Base-by-base conservation (phyloP, 1,284 basidiomycete genomes). In the Cutaneotrichosporon mucoides region DNA sequence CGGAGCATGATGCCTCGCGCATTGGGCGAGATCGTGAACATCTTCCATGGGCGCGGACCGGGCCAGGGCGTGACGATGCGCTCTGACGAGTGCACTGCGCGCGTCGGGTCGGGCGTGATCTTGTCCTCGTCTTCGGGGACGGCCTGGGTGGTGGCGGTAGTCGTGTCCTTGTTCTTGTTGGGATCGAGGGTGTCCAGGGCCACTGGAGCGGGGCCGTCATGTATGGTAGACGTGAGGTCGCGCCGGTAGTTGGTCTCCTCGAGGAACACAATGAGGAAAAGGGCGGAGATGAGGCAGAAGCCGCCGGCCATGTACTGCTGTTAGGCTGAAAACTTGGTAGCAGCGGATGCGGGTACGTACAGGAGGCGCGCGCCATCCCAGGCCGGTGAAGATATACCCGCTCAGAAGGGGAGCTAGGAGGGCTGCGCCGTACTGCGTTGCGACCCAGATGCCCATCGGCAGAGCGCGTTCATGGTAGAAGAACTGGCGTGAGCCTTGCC, bases 391-490 rank as follows among this genome's bases (percentile, higher is more conserved):
- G n/a, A 70, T 66, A 55, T 64, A 70, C 3, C 69, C 69, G 11
- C 62, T 63, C 9, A 68, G n/a, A 0, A 69, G 46, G 33, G 68
- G 66, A 0, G 65, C 66, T 3, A 70, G 43, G 42, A 59, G 57
- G 3, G 64, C 65, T 13, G 64, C 62, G 5, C 62, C 56, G 60
- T 64, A 70, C 1, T 64, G 53, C 9, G 61, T 55, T 1, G 61
- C 53, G 13, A 64, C 59, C 61, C 65, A 68, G 15, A 66, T 40
- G 9, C 66, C 65, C n/a, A 70, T 56, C 1, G 62, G 62, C 9
- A 63, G 60, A 2, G 62, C 63, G 12, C 68, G 59, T 53, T 70
- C 68, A 42, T 70, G 68, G 44, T 64, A 56, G 55, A 70, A 70
- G 56, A 66, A 66, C 67, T 68, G 57, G 2, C 63, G 6, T 49